Evolutionary conservation across 1,139 yeast genomes (phyloP), one percentile per base, ranked within the genome.

Genomic region (Nakaseomyces bracarensis): DNA sequence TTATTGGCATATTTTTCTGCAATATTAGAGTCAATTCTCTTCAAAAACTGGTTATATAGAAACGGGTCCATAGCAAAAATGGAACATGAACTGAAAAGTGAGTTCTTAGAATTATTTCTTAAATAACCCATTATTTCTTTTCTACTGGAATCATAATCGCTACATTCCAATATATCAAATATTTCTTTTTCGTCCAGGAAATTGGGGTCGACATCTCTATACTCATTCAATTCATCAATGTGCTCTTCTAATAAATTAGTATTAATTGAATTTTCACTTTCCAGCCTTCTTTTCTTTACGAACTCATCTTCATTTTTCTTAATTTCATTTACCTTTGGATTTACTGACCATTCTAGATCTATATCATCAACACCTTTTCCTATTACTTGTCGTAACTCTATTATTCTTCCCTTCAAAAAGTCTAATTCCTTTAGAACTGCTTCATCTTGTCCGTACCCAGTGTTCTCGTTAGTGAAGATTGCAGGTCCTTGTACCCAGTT

Each of bases 401-500:
- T 25, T 31, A 59, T 37, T 40, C 63, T 52, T n/a, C 49, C 44
- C 38, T 48, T 55, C 36, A 58, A 45, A 38, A 57, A 55, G 14
- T 49, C 50, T 47, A 58, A 47, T 43, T 59, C 63, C 37, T 52
- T 56, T 38, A 46, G 35, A n/a, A 54, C 39, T 1, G 52, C 45
- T n/a, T 52, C 60, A 18, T 50, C 53, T 29, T 52, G 22, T 9
- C 22, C 33, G 20, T 37, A 37, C 15, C 19, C 23, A 5, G 25
- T 8, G 11, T 10, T 14, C 6, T 18, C 23, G 27, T 19, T 21
- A 14, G 11, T n/a, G 34, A 57, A 52, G n/a, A 57, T 55, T 3
- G 58, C 60, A 4, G 62, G 61, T 1, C 61, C 62, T 42, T 57
- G 58, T 9, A 57, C 56, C 57, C 58, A 55, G 41, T 57, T 51